phyloP scores from a whole-genome alignment of 2,329 filamentous ascomycete species.

The Xylaria sp. region DNA sequence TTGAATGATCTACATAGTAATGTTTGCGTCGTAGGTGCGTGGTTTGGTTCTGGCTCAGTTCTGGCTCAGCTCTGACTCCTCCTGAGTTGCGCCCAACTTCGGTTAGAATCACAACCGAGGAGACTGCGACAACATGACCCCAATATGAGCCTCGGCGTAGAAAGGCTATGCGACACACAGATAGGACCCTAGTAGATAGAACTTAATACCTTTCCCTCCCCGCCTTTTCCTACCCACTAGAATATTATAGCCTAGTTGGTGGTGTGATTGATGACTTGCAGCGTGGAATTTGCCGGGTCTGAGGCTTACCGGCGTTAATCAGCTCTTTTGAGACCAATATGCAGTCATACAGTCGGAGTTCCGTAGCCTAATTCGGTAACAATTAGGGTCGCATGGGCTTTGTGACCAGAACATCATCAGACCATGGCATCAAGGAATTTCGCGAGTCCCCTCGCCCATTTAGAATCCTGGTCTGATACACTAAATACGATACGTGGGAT shows the following conservation, averaged over 20 bases:
- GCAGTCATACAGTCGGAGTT: neutral
- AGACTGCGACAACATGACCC: neutral
- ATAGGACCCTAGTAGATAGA: too few relatives aligned
- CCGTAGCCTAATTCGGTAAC: neutral
- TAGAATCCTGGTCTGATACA: too few relatives aligned
- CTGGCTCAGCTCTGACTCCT: neutral
- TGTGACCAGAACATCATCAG: too few relatives aligned
- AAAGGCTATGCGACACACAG: neutral
- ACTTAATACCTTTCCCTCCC: too few relatives aligned
- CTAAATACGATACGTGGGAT: too few relatives aligned
- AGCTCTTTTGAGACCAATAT: neutral
- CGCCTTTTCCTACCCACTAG: neutral
- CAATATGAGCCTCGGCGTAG: neutral
- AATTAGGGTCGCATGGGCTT: neutral
- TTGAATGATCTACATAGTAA: neutral
- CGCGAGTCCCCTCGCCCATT: neutral
- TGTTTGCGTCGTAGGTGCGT: neutral
- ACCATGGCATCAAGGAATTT: neutral
- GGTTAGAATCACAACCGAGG: too few relatives aligned
- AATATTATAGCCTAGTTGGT: too few relatives aligned
- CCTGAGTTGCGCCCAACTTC: neutral
- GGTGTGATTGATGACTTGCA: too few relatives aligned
- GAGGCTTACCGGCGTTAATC: neutral
- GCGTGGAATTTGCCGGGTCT: neutral
- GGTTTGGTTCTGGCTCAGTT: neutral